Conservation (phyloP, 331 rosid species). For the Quercus lobata region DNA sequence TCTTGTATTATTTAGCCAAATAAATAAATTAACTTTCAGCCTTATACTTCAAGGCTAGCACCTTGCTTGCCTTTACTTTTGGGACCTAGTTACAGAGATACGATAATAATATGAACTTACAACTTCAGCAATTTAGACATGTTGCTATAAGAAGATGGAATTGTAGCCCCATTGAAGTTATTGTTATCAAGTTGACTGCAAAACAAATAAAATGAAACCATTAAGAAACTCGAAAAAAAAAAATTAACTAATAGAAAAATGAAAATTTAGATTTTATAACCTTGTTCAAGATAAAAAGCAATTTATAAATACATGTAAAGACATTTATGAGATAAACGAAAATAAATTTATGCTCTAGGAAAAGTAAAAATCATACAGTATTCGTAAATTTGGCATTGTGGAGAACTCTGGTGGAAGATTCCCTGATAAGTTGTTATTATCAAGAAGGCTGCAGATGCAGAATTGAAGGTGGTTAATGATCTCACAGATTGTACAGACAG, state of each 20-base stretch:
- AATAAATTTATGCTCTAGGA: not conserved
- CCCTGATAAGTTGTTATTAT: slow-evolving; percentile 78
- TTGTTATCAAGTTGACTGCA: slow-evolving; percentile 97
- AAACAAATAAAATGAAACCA: slow-evolving; percentile 22
- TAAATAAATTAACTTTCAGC: slow-evolving; percentile 12
- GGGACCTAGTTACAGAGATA: slow-evolving; percentile 9
- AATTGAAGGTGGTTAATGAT: slow-evolving; percentile 16
- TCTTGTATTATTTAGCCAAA: not conserved
- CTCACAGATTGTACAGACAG: slow-evolving; percentile 1
- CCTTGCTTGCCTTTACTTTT: slow-evolving; percentile 3
- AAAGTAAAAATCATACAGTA: slow-evolving; percentile 51
- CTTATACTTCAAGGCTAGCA: not conserved
- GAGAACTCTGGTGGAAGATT: slow-evolving; percentile 62
- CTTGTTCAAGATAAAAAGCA: slow-evolving; percentile 2
- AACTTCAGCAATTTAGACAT: slow-evolving; percentile 72
- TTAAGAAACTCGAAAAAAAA: not conserved
- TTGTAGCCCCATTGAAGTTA: slow-evolving; percentile 55
- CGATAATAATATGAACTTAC: slow-evolving; percentile 52
- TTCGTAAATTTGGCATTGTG: slow-evolving; percentile 33
- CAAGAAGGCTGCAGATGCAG: slow-evolving; percentile 67
- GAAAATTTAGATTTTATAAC: not conserved
- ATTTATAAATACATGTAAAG: not conserved
- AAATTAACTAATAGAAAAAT: not conserved
- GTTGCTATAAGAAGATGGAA: slow-evolving; percentile 63
- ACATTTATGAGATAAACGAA: not conserved